Evolutionary conservation across 2,329 filamentous ascomycete genomes (phyloP).

Genomic region (Pezicula neosporulosa): DNA sequence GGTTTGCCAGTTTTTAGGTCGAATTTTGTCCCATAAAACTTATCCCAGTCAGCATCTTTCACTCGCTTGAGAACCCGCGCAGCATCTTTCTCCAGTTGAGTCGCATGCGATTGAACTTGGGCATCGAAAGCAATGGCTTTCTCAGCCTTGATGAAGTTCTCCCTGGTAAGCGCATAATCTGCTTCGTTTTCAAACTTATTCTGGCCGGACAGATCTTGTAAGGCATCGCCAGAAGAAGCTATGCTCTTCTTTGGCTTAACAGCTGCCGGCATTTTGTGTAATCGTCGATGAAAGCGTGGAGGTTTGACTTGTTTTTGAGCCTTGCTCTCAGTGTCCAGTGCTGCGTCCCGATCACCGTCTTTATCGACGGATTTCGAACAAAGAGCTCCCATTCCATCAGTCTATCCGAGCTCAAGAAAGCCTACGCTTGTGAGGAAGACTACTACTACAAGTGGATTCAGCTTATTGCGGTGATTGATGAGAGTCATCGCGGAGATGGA

Average conservation of each 20-base stretch:
- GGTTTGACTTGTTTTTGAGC: slow-evolving; percentile 9
- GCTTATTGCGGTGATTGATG: no score
- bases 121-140: slow-evolving; percentile 25
- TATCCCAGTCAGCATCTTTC: slow-evolving; percentile 23
- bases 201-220: slow-evolving; percentile 10
- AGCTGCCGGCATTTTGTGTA: slow-evolving; percentile 23
- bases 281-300: slow-evolving; percentile 11
- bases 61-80: slow-evolving; percentile 24
- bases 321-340: slow-evolving; percentile 13
- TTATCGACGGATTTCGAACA: slow-evolving; percentile 24
- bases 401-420: slow-evolving; percentile 6
- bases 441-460: no score
- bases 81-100: slow-evolving; percentile 23
- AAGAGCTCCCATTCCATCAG: slow-evolving; percentile 23
- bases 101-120: slow-evolving; percentile 14
- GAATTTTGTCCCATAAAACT: slow-evolving; percentile 17
- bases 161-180: slow-evolving; percentile 18
- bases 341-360: slow-evolving; percentile 14
- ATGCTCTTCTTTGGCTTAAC: slow-evolving; percentile 1
- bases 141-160: slow-evolving; percentile 19
- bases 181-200: slow-evolving; percentile 13
- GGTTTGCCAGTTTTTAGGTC: slow-evolving; percentile 13
- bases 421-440: slow-evolving; percentile 4
- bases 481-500: no score
- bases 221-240: slow-evolving; percentile 8